phyloP scores from a whole-genome alignment of 345 rosid species.

The Eucalyptus pauciflora region DNA sequence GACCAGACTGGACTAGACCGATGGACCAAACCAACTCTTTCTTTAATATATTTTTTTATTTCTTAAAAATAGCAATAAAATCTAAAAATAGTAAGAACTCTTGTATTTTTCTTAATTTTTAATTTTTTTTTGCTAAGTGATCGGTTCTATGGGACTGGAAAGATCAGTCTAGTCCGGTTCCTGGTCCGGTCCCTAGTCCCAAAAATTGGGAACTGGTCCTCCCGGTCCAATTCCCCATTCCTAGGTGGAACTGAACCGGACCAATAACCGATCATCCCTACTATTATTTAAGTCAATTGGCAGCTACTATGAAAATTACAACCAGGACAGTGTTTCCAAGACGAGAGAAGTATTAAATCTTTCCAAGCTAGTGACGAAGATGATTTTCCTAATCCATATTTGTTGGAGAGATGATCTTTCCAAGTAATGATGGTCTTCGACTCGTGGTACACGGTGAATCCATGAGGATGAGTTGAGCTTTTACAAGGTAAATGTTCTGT shows the following conservation, averaged over 20 bases:
- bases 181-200: too few relatives aligned
- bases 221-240: too few relatives aligned
- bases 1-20: rapidly evolving
- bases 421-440: background rate
- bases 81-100: too few relatives aligned
- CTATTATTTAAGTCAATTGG: background rate
- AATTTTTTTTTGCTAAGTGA: too few relatives aligned
- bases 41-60: too few relatives aligned
- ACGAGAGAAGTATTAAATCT: background rate
- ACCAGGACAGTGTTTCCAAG: background rate
- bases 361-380: background rate
- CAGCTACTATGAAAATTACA: background rate
- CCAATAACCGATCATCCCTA: too few relatives aligned
- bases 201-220: too few relatives aligned
- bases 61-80: too few relatives aligned
- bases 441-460: background rate
- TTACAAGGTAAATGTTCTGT: background rate
- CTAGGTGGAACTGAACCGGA: too few relatives aligned
- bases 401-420: background rate
- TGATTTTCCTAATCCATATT: background rate
- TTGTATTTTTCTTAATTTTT: too few relatives aligned
- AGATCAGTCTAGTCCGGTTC: rapidly evolving
- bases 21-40: too few relatives aligned
- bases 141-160: too few relatives aligned
- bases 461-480: background rate